Percentiles rank a stretch among this genome's conserved stretches.
These are phyloP conservation scores for Calonectria hongkongensis DNA, from an alignment of 2,329 filamentous ascomycete species.

Conservation along the genomic window DNA sequence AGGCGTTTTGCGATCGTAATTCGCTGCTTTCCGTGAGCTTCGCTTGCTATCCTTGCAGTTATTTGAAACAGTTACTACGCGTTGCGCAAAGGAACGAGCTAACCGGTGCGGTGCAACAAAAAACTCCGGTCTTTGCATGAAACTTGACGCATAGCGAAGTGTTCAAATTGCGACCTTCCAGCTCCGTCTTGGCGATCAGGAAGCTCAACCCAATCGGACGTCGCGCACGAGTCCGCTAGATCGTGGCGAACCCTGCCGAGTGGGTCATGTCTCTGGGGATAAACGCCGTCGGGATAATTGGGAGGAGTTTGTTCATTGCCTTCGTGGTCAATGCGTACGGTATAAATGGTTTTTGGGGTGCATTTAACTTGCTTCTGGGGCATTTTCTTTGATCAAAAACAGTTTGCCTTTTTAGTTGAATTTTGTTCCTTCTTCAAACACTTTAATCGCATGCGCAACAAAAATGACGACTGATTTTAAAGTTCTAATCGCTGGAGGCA, in stretches of 20 bases:
- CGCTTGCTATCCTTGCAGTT: too few species aligned
- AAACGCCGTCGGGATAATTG: background rate
- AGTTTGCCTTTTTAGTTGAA: background rate
- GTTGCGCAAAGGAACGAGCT: background rate
- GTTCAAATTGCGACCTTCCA: background rate
- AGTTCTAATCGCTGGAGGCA: constrained; percentile 4
- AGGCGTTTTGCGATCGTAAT: too few species aligned
- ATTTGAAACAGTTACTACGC: background rate
- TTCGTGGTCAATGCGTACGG: background rate
- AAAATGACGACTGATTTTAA: constrained; percentile 6
- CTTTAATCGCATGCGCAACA: too few species aligned
- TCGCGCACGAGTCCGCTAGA: background rate
- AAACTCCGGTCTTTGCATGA: background rate
- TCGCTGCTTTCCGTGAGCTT: too few species aligned
- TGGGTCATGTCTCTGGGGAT: background rate
- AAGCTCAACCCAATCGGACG: background rate
- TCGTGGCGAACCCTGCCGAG: background rate
- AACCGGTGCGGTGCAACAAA: background rate
- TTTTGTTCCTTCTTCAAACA: background rate
- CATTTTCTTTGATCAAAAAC: background rate
- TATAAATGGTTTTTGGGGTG: background rate
- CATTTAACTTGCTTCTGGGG: background rate
- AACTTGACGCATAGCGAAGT: background rate
- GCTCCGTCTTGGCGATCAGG: background rate
- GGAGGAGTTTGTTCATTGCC: background rate